Conservation (phyloP, 2,329 filamentous ascomycete genomes). For the Daldinia sp. region DNA sequence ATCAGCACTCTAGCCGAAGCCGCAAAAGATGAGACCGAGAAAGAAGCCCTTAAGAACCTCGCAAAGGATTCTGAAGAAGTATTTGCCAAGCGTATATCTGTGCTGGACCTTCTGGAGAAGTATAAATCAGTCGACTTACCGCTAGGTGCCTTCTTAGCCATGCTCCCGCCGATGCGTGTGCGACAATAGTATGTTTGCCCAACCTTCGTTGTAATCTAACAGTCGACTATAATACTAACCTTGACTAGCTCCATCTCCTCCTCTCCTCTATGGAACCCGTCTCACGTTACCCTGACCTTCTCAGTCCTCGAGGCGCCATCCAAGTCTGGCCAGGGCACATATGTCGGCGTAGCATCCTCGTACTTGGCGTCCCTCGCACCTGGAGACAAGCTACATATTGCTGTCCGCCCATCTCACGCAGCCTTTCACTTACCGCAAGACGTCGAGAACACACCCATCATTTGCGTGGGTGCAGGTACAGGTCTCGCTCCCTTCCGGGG, state of each 20-base stretch:
- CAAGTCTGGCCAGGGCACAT: slow-evolving; percentile 56
- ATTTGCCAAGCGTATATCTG: slow-evolving; percentile 65
- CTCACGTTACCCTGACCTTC: slow-evolving; percentile 71
- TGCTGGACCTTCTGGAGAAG: slow-evolving; percentile 74
- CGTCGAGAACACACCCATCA: slow-evolving; percentile 56
- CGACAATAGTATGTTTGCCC: slow-evolving; percentile 74
- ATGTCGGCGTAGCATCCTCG: slow-evolving; percentile 67
- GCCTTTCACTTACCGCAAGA: slow-evolving; percentile 60
- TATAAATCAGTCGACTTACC: slow-evolving; percentile 68
- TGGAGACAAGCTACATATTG: slow-evolving; percentile 52
- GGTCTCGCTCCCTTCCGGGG: slow-evolving; percentile 70
- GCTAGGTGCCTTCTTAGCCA: slow-evolving; percentile 71
- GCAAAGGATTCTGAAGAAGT: slow-evolving; percentile 58
- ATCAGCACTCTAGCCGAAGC: slow-evolving; percentile 46
- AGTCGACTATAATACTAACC: slow-evolving; percentile 26
- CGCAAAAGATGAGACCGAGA: slow-evolving; percentile 39
- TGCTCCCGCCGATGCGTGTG: slow-evolving; percentile 79
- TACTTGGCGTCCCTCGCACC: slow-evolving; percentile 62
- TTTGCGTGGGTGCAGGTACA: slow-evolving; percentile 61
- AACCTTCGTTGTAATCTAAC: slow-evolving; percentile 30
- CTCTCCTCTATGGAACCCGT: slow-evolving; percentile 68
- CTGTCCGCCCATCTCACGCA: slow-evolving; percentile 49
- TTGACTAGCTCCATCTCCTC: slow-evolving; percentile 71
- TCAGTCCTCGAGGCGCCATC: slow-evolving; percentile 68
- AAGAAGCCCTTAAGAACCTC: slow-evolving; percentile 56